Evolutionary conservation across 2,329 filamentous ascomycete species (phyloP).

Genomic region (Microdochium paspali): DNA sequence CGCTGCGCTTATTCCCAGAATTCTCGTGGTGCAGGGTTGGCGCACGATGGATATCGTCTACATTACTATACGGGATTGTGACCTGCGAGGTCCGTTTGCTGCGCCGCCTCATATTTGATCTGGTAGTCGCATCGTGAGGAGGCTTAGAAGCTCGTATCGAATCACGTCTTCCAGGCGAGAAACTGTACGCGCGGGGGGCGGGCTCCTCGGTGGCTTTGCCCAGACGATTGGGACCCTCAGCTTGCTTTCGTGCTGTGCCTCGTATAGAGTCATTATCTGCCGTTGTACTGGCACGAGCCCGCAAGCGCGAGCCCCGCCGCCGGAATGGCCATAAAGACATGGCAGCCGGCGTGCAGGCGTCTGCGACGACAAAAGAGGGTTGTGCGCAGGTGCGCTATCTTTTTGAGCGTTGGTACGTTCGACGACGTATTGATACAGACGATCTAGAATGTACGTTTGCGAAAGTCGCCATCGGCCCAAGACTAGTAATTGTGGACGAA

Average conservation of each 20-base stretch:
- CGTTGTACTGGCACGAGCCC: slow-evolving; percentile 24
- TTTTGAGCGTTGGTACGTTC: neutral
- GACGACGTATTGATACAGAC: neutral
- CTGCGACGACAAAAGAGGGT: neutral
- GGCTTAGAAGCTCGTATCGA: slow-evolving; percentile 30
- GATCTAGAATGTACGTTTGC: neutral
- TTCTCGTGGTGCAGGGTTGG: slow-evolving; percentile 45
- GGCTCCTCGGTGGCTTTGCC: slow-evolving; percentile 8
- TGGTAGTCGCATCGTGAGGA: neutral
- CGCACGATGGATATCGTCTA: slow-evolving; percentile 20
- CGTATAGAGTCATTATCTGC: slow-evolving; percentile 3
- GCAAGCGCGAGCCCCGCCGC: slow-evolving; percentile 60
- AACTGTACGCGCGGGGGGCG: slow-evolving; percentile 45
- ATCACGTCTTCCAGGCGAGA: slow-evolving; percentile 51
- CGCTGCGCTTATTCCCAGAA: slow-evolving; percentile 48
- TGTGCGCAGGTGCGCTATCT: neutral
- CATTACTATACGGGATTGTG: slow-evolving; percentile 8
- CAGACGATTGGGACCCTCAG: slow-evolving; percentile 9
- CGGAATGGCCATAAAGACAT: slow-evolving; percentile 84
- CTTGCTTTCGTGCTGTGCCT: slow-evolving; percentile 4
- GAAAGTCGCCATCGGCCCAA: neutral
- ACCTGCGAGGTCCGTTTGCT: slow-evolving; percentile 11
- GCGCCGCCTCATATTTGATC: slow-evolving; percentile 2
- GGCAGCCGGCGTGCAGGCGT: slow-evolving; percentile 8
- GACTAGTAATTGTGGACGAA: no score